Percentiles rank a stretch among this genome's conserved stretches.
phyloP scores from a whole-genome alignment of 257 asterid genomes.

The Gynochthodes officinalis region DNA sequence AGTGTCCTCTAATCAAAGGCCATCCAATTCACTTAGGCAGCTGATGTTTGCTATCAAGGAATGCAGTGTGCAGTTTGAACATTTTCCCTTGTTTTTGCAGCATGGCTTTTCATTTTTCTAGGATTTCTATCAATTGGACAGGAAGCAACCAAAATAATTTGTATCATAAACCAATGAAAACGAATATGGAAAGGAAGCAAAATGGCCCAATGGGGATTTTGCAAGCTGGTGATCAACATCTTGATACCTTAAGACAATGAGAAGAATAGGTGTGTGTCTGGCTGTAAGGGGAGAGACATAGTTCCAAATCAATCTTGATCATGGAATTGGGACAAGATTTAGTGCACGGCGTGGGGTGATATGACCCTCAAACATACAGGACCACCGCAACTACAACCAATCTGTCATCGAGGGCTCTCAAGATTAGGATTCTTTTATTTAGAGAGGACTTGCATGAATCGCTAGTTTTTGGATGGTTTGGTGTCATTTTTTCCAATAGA shows the following conservation, averaged over 20 bases:
- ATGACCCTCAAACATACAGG: slow-evolving; percentile 32
- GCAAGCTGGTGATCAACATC: slow-evolving; percentile 13
- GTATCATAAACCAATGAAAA: background rate
- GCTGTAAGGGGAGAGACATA: slow-evolving; percentile 20
- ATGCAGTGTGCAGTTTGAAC: slow-evolving; percentile 2
- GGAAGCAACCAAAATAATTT: background rate
- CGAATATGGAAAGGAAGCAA: background rate
- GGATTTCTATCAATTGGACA: too few relatives aligned
- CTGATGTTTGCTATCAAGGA: slow-evolving; percentile 1
- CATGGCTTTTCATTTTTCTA: background rate
- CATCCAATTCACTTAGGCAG: background rate
- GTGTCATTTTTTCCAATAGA: background rate
- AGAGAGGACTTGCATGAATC: background rate
- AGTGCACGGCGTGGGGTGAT: slow-evolving; percentile 30
- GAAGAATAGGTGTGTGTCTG: slow-evolving; percentile 1
- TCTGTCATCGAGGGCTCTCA: slow-evolving; percentile 7
- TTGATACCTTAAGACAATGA: background rate
- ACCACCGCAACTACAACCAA: slow-evolving; percentile 39
- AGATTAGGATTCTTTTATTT: background rate
- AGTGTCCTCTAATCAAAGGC: background rate
- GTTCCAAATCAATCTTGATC: slow-evolving; percentile 26
- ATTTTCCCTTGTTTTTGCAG: background rate
- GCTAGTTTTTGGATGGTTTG: background rate
- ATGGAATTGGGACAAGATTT: slow-evolving; percentile 26
- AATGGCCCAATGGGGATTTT: slow-evolving; percentile 6